Base-by-base conservation (phyloP, 306 rosid genomes). In the cucumber (Cucumis sativus) region DNA sequence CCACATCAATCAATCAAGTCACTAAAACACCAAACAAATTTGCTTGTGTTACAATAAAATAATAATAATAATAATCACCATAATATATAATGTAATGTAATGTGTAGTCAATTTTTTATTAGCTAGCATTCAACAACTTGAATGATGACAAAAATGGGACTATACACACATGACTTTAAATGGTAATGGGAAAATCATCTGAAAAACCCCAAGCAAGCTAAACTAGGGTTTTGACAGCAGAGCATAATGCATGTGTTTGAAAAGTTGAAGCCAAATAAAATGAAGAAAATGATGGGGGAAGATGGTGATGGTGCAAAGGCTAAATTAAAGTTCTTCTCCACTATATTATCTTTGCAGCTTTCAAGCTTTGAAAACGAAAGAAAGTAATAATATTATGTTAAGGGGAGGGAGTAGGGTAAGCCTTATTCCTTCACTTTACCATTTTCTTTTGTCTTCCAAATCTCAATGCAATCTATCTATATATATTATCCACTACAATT, bases 151-250 rank as follows among this genome's bases (percentile, higher is more conserved):
- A 63, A 61, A 63, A 52, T 52, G n/a, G 20, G 57, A 52, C 57
- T 52, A 52, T 63, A 39, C 10, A 39, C 10, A 64, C 10, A 64
- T 64, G 47, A 37, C 71, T 64, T 64, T 35, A 35, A 64, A 64
- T 6, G 12, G 21, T 47, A 8, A 33, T 61, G 67, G n/a, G 33
- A 63, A 63, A 21, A 63, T 61, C 67, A 61, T 33, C 69, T 33
- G 6, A 52, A 28, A 63, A 63, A 64, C 71, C 70, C 71, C 18
- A 33, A 33, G 37, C 37, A 33, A 64, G 49, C 47, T 64, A 64
- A 21, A 21, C 71, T 64, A 64, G 71, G 71, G 71, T 64, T 64
- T 62, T 64, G n/a, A 64, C 47, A 64, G 47, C 71, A 64, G 8
- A 64, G 71, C 49, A 64, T 61, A 47, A 11, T 59, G 14, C 14